A percentile compares a stretch with the other conserved stretches of the same genome.
These are phyloP conservation scores for Parasitella parasitica DNA, from an alignment of 371 early-diverging fungal genomes.

Conservation along the genomic window DNA sequence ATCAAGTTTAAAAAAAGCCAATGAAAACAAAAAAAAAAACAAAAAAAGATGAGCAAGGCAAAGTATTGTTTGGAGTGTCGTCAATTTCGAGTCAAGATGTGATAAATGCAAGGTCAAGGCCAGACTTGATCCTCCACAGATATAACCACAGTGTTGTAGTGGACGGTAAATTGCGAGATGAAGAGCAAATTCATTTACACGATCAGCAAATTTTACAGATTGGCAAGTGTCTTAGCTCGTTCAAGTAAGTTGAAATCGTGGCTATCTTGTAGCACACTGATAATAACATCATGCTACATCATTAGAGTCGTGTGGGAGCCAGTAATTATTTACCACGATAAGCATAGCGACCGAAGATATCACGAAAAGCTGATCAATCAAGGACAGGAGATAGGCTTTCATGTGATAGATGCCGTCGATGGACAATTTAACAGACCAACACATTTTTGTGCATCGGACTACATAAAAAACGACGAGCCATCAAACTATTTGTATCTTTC, in stretches of 20 bases:
- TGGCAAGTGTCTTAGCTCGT: not conserved
- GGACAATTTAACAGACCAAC: not conserved
- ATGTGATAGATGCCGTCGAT: not conserved
- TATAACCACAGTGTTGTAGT: not conserved
- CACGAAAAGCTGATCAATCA: not conserved
- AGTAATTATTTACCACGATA: not conserved
- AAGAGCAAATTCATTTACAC: not conserved
- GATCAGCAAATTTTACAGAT: constrained; percentile 1
- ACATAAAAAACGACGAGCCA: not conserved
- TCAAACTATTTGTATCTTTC: not conserved
- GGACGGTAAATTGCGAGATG: not conserved
- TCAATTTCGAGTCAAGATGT: not conserved
- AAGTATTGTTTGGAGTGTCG: not conserved
- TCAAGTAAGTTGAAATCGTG: not conserved
- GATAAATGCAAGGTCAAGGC: not conserved
- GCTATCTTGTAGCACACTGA: not conserved
- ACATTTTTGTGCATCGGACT: not conserved
- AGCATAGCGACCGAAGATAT: too few relatives aligned
- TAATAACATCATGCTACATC: not conserved
- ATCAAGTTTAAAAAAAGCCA: too few relatives aligned
- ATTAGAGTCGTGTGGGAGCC: not conserved
- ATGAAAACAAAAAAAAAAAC: too few relatives aligned
- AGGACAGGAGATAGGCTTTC: not conserved
- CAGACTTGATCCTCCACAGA: not conserved
- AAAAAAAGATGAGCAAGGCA: too few relatives aligned